phyloP scores from a whole-genome alignment of 2,329 filamentous ascomycete species.

The Torrubiellomyces zombiae region DNA sequence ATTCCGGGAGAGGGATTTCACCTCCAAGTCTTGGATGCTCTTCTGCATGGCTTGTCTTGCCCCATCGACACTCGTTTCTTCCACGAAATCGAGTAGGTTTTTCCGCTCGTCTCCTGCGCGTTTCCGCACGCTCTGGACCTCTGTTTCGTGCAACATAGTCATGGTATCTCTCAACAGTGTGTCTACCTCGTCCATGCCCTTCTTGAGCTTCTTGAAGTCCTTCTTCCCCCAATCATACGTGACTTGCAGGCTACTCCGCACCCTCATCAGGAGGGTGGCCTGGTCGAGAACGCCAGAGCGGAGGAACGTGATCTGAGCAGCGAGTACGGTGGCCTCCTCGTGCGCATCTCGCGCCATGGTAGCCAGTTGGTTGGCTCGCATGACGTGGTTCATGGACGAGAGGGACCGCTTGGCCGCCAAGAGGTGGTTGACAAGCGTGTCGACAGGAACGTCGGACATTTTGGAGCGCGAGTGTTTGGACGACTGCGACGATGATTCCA shows the following conservation, averaged over 20 bases:
- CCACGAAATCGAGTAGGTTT: slow-evolving; percentile 59
- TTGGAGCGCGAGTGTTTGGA: slow-evolving; percentile 12
- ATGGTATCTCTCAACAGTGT: slow-evolving; percentile 49
- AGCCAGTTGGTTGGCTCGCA: slow-evolving; percentile 75
- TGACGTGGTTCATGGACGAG: slow-evolving; percentile 65
- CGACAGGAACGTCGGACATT: slow-evolving; percentile 29
- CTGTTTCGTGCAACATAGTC: slow-evolving; percentile 43
- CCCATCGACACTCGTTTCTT: slow-evolving; percentile 50
- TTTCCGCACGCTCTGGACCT: slow-evolving; percentile 47
- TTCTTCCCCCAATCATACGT: slow-evolving; percentile 41
- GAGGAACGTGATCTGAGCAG: slow-evolving; percentile 52
- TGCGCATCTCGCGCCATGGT: slow-evolving; percentile 57
- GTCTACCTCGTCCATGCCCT: slow-evolving; percentile 50
- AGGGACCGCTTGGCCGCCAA: slow-evolving; percentile 78
- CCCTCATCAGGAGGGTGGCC: slow-evolving; percentile 30
- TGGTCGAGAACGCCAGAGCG: slow-evolving; percentile 43
- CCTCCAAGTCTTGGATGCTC: slow-evolving; percentile 55
- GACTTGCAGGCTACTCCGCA: slow-evolving; percentile 33
- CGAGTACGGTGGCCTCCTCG: slow-evolving; percentile 61
- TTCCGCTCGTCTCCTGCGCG: slow-evolving; percentile 40
- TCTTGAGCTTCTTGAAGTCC: slow-evolving; percentile 45
- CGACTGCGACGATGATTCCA: slow-evolving; percentile 19
- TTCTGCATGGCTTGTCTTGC: slow-evolving; percentile 51
- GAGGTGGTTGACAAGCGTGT: slow-evolving; percentile 68
- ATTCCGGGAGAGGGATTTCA: slow-evolving; percentile 12